Evolutionary conservation across 345 rosid species (phyloP).

Genomic region (Syzygium oleosum): DNA sequence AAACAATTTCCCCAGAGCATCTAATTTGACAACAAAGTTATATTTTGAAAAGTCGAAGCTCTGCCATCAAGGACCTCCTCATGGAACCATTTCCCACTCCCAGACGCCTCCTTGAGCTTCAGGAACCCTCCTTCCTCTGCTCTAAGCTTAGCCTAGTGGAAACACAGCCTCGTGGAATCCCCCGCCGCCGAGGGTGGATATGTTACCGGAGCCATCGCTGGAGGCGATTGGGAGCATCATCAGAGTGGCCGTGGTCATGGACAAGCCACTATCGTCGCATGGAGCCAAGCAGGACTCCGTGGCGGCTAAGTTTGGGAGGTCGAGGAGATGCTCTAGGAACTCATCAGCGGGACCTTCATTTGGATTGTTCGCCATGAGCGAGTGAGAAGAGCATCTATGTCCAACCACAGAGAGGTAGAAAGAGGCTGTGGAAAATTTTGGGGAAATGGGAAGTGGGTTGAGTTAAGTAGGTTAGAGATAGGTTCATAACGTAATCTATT

Average conservation of each 20-base stretch:
- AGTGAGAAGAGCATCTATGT: slow-evolving; percentile 10
- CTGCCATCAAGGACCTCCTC: slow-evolving; percentile 63
- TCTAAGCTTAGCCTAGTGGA: slow-evolving; percentile 81
- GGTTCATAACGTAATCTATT: background rate
- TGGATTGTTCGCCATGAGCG: slow-evolving; percentile 67
- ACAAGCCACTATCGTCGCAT: slow-evolving; percentile 34
- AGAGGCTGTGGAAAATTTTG: background rate
- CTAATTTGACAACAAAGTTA: slow-evolving; percentile 16
- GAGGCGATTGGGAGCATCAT: slow-evolving; percentile 87
- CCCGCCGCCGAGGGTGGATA: slow-evolving; percentile 4
- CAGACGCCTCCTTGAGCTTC: slow-evolving; percentile 66
- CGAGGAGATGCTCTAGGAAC: slow-evolving; percentile 84
- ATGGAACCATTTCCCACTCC: slow-evolving; percentile 59
- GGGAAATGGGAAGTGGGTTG: background rate
- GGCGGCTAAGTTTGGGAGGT: slow-evolving; percentile 57
- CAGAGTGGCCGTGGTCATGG: slow-evolving; percentile 37
- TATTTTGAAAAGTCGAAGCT: slow-evolving; percentile 53
- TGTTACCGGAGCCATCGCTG: slow-evolving; percentile 45
- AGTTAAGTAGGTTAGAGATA: background rate
- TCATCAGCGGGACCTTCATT: slow-evolving; percentile 60
- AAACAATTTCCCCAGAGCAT: background rate
- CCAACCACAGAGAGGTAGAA: background rate
- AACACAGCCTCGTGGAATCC: slow-evolving; percentile 67
- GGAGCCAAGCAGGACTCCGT: slow-evolving; percentile 40
- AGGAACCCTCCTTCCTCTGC: slow-evolving; percentile 74